Evolutionary conservation across 2,329 filamentous ascomycete genomes (phyloP), one percentile per base, ranked within the genome.

Genomic region (Blastomyces emzantsi): DNA sequence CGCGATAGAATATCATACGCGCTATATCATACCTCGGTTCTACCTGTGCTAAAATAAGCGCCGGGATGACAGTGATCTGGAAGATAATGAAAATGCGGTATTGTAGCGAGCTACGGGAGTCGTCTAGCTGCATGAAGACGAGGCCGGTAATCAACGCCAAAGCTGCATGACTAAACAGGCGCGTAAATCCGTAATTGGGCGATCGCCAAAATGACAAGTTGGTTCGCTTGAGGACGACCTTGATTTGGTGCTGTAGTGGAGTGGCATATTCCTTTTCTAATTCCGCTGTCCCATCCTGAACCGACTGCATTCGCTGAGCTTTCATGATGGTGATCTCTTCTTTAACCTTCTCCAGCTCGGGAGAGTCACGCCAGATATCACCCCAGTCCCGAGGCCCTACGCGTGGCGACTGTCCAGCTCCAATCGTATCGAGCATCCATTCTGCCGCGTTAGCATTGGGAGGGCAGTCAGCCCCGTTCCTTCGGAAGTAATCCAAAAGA

Each of bases 41-140:
- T 62, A 95, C 88, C 71, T 95, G 90, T 0, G 87, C 86, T 63
- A 96, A 85, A 73, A 96, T 90, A 39, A 95, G 81, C 0, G 90
- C 89, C 0, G 91, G 90, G 33, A 96, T 81, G 28, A 96, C 89
- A 0, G 90, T 78, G 61, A 92, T 85, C 74, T 95, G 90, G 83
- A 96, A 96, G 74, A 94, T 90, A 75, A 93, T 85, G 75, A 96
- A 96, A 66, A 96, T 84, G 65, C 88, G 87, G 79, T 94, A 90
- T 75, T 96, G 92, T 4, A 96, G 82, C 1, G 88, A 90, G 0
- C 87, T 79, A 11, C 88, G 84, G 2, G 88, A 91, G 70, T 92
- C 77, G 71, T 93, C 87, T 9, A 96, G 84, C 65, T 90, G 84
- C 58, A 95, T 80, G 74, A 89, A 96, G 43, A 88, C 88, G 15